Evolutionary conservation across 2,329 filamentous ascomycete species (phyloP).

Genomic region (Colletotrichum sp.): DNA sequence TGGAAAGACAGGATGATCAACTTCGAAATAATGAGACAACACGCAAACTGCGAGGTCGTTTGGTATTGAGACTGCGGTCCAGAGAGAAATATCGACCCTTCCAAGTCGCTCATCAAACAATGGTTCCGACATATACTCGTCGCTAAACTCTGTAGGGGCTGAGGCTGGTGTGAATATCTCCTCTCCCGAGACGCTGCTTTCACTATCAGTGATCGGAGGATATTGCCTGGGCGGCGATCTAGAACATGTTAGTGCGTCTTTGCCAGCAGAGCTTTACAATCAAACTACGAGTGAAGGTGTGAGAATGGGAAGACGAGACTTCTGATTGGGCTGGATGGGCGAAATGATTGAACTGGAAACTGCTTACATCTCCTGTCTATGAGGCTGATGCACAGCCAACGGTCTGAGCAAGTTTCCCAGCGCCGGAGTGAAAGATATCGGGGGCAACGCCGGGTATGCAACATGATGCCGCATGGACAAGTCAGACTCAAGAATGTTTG

Average conservation of each 20-base stretch:
- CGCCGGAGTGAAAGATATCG: background rate
- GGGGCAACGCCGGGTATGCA: background rate
- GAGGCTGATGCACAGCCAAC: background rate
- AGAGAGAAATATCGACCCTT: background rate
- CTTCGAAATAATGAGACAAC: constrained; percentile 2
- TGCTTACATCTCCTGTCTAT: background rate
- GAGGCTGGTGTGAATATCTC: background rate
- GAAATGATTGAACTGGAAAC: accelerated
- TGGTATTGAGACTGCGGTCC: constrained; percentile 1
- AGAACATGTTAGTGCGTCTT: accelerated
- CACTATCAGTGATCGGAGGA: background rate
- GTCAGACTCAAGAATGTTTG: background rate
- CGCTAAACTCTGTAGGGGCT: background rate
- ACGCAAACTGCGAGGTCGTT: background rate
- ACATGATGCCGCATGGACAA: background rate
- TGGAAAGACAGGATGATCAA: constrained; percentile 1
- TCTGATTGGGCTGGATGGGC: accelerated
- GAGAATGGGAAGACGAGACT: accelerated
- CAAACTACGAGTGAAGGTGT: accelerated
- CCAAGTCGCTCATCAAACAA: background rate
- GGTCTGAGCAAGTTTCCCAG: background rate
- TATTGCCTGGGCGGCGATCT: background rate
- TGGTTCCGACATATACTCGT: background rate
- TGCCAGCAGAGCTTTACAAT: background rate
- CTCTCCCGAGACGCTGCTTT: background rate